Conservation (phyloP, 805 yeast species). For the Teunomyces stri region DNA sequence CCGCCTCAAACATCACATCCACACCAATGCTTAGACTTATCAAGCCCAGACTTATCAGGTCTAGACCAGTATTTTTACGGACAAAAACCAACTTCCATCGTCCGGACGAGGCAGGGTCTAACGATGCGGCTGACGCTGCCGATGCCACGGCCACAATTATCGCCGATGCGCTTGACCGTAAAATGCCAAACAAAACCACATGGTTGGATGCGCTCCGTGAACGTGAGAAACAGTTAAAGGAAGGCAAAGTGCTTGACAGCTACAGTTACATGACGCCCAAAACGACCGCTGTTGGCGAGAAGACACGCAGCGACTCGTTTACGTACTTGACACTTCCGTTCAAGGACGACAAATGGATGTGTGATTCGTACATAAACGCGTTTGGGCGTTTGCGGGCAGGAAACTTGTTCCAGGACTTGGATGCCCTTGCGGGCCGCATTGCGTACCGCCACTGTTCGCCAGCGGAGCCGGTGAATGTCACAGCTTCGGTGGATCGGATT, state of each 20-base stretch:
- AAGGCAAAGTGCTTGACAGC: constrained; percentile 71
- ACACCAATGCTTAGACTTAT: neutral
- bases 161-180: constrained; percentile 57
- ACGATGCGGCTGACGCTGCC: constrained; percentile 59
- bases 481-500: constrained; percentile 91
- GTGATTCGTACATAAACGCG: constrained; percentile 87
- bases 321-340: constrained; percentile 72
- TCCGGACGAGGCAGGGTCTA: constrained; percentile 41
- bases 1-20: too few species aligned
- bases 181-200: constrained; percentile 52
- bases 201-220: constrained; percentile 86
- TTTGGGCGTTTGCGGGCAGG: constrained; percentile 91
- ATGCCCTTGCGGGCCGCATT: constrained; percentile 90
- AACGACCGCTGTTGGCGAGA: constrained; percentile 66
- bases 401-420: constrained; percentile 90
- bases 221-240: constrained; percentile 63
- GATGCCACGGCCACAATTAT: constrained; percentile 72
- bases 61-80: neutral
- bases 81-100: constrained; percentile 20
- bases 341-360: constrained; percentile 74
- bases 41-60: neutral
- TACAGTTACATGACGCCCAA: constrained; percentile 70
- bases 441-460: constrained; percentile 94
- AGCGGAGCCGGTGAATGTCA: constrained; percentile 91
- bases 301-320: constrained; percentile 76